Percentiles rank a stretch among this genome's conserved stretches.
Evolutionary conservation across 306 rosid genomes (phyloP).

Genomic region (Ormosia emarginata): DNA sequence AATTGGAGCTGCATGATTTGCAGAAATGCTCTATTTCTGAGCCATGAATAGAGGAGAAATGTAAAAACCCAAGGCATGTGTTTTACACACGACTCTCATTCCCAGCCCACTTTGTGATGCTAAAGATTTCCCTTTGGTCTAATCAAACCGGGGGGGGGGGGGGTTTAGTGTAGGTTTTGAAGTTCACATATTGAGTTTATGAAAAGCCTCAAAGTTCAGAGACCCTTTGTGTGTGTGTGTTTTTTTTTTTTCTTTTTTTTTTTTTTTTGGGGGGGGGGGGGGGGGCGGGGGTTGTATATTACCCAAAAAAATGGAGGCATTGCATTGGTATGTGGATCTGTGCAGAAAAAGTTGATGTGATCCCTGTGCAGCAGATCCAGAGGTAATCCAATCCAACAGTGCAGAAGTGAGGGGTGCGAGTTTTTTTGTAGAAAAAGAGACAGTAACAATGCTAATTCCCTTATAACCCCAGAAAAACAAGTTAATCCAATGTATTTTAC

Average conservation of each 20-base stretch:
- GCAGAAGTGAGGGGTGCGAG: not conserved
- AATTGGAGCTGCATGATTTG: constrained; percentile 19
- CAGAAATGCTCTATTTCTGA: constrained; percentile 46
- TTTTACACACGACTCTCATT: constrained; percentile 3
- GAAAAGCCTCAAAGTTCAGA: not conserved
- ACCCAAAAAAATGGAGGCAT: not conserved
- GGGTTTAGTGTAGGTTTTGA: not conserved
- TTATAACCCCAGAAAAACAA: not conserved
- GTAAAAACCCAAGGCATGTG: not conserved
- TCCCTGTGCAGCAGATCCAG: not conserved
- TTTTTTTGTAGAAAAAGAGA: not conserved
- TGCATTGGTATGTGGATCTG: not conserved
- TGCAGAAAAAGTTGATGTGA: not conserved
- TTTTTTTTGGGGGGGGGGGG: too few relatives aligned
- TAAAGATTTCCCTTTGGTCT: not conserved
- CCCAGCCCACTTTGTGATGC: not conserved
- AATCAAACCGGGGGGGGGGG: not conserved
- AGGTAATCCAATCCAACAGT: not conserved
- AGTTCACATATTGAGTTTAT: not conserved
- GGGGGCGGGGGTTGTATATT: not conserved
- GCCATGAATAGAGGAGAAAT: not conserved
- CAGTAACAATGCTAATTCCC: not conserved
- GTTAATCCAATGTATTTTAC: not conserved
- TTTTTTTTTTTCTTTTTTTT: too few relatives aligned
- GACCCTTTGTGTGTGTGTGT: not conserved